Conservation (phyloP, 805 yeast species). For the Metschnikowia cerradonensis region DNA sequence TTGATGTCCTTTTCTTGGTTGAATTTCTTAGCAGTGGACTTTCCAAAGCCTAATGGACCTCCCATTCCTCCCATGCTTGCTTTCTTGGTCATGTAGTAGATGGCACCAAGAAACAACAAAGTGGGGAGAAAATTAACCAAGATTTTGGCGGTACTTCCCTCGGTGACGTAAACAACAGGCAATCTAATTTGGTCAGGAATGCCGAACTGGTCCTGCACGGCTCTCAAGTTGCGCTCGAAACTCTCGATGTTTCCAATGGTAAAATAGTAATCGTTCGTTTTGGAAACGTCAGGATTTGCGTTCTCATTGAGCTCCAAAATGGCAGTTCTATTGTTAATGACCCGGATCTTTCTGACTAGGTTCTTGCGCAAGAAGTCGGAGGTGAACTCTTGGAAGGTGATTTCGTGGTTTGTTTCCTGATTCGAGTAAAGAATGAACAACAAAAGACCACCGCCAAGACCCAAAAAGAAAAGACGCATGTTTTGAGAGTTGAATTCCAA, state of each 20-base stretch:
- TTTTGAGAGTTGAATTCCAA: slow-evolving; percentile 23
- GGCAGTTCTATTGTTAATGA: slow-evolving; percentile 74
- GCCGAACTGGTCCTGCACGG: slow-evolving; percentile 67
- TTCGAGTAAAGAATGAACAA: slow-evolving; percentile 21
- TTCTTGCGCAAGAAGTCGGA: slow-evolving; percentile 71
- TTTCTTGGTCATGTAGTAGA: slow-evolving; percentile 74
- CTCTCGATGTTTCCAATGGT: slow-evolving; percentile 85
- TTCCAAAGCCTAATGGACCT: slow-evolving; percentile 74
- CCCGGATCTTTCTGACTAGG: slow-evolving; percentile 65
- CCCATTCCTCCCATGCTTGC: slow-evolving; percentile 48
- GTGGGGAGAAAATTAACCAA: slow-evolving; percentile 85
- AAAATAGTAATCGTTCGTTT: slow-evolving; percentile 47
- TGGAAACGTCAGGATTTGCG: slow-evolving; percentile 13
- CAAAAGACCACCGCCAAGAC: slow-evolving; percentile 28
- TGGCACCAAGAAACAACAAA: slow-evolving; percentile 78
- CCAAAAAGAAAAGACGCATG: slow-evolving; percentile 28
- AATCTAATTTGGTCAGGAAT: slow-evolving; percentile 61
- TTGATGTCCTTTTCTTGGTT: slow-evolving; percentile 81
- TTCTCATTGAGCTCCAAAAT: slow-evolving; percentile 60
- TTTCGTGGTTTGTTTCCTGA: slow-evolving; percentile 38
- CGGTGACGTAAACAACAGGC: slow-evolving; percentile 77
- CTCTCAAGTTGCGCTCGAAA: slow-evolving; percentile 75
- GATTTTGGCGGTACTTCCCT: slow-evolving; percentile 61
- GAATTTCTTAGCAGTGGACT: slow-evolving; percentile 73
- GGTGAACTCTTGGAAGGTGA: slow-evolving; percentile 91